A percentile compares a stretch with the other conserved stretches of the same genome.
Evolutionary conservation across 495 filamentous ascomycete species (phyloP).

Genomic region (Podospora australis): DNA sequence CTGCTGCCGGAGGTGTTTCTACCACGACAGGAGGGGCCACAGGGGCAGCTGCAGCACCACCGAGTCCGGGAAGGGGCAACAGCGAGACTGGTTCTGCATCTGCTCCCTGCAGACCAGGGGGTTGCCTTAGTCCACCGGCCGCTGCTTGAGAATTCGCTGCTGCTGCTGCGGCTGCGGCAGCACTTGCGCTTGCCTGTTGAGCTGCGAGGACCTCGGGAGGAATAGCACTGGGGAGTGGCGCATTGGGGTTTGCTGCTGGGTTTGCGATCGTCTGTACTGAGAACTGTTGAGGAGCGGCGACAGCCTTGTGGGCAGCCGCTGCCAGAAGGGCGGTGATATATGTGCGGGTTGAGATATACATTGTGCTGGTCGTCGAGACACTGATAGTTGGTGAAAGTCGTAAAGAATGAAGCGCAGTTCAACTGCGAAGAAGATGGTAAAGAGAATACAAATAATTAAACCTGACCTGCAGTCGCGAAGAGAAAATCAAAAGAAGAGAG

Average conservation of each 20-base stretch:
- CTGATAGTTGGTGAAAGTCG: neutral
- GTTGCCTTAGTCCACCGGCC: constrained; percentile 13
- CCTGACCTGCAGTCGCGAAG: constrained; percentile 31
- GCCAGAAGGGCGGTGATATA: constrained; percentile 22
- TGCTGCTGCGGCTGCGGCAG: constrained; percentile 12
- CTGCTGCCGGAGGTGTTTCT: neutral
- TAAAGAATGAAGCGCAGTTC: constrained; percentile 4
- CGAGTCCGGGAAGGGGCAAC: constrained; percentile 18
- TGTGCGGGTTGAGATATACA: constrained; percentile 21
- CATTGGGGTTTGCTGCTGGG: no score
- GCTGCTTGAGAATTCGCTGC: constrained; percentile 9
- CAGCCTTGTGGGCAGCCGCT: constrained; percentile 16
- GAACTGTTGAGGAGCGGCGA: constrained; percentile 9
- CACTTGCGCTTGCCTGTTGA: constrained; percentile 10
- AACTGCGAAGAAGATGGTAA: constrained; percentile 12
- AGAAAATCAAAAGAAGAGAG: constrained; percentile 16
- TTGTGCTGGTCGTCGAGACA: constrained; percentile 13
- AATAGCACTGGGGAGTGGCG: neutral
- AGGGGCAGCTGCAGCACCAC: neutral
- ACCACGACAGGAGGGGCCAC: neutral
- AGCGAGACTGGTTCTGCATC: constrained; percentile 7
- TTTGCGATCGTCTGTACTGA: no score
- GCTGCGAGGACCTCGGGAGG: constrained; percentile 11
- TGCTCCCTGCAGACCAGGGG: constrained; percentile 16
- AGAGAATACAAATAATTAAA: constrained; percentile 12